Evolutionary conservation across 768 basidiomycete species (phyloP), one percentile per base, ranked within the genome.

Genomic region (Suillus lakei): DNA sequence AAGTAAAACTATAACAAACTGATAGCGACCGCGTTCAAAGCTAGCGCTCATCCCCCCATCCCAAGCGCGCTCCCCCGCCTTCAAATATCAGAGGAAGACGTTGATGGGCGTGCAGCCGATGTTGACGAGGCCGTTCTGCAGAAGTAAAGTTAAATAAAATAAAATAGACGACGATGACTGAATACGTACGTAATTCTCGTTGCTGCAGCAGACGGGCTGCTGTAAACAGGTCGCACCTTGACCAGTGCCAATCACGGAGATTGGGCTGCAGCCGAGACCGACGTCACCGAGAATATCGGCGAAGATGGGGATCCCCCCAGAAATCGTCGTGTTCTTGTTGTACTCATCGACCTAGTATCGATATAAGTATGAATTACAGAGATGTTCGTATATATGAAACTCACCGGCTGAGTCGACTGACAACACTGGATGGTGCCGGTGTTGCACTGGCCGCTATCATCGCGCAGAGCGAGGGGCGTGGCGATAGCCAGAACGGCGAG

Each of bases 121-220:
- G 34, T 65, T 67, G 48, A 65, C 4, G 38, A 65, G 43, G 26
- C 66, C 64, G 38, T 55, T 58, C 66, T 67, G 16, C 16, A 39
- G 10, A 30, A 15, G 44, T 50, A 41, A 30, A 26, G 62, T 9
- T 64, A 53, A 63, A 43, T 38, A 3, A 13, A 16, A n/a, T 30
- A 4, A 32, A 41, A 30, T 21, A 32, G n/a, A 34, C 41, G 30
- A 54, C 5, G 21, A 38, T 16, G 30, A 30, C 18, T 15, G 21
- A 43, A 54, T 38, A 68, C 74, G 62, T 13, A 75, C 74, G 56
- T 70, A 68, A 18, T 16, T 46, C 9, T 67, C 53, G 59, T 69
- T 67, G 10, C 54, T 28, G 55, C 74, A 75, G 54, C 74, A 75
- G 26, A 77, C 67, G 44, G 74, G 74, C 59, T 77, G 67, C 26